Evolutionary conservation across 805 yeast genomes (phyloP).

Genomic region (Cyberlindnera xylosilytica): DNA sequence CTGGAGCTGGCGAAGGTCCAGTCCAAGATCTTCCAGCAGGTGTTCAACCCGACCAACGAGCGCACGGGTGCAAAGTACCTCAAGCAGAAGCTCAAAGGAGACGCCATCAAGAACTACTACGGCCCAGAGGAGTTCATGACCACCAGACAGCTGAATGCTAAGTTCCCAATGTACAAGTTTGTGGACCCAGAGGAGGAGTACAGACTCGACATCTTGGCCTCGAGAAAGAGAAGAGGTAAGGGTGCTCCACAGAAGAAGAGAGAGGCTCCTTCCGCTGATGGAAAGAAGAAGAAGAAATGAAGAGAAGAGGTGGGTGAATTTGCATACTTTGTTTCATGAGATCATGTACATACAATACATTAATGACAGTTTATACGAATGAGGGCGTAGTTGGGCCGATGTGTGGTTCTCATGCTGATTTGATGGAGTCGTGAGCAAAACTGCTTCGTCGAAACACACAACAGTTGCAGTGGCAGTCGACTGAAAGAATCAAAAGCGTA

Average conservation of each 20-base stretch:
- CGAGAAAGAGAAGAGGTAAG: constrained; percentile 79
- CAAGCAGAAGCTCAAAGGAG: constrained; percentile 68
- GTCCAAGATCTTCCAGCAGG: constrained; percentile 62
- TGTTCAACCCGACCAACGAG: constrained; percentile 58
- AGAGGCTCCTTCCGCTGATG: constrained; percentile 36
- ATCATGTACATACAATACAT: constrained; percentile 2
- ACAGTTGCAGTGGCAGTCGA: no score
- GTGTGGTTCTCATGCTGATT: no score
- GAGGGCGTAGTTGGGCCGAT: no score
- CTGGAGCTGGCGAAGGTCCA: constrained; percentile 55
- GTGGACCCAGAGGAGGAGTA: constrained; percentile 68
- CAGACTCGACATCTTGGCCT: constrained; percentile 42
- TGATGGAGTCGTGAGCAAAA: no score
- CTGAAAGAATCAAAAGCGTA: no score
- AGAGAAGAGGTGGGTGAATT: not conserved
- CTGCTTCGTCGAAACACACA: no score
- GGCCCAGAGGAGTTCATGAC: constrained; percentile 71
- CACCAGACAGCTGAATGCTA: constrained; percentile 53
- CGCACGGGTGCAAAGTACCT: constrained; percentile 76
- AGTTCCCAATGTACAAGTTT: constrained; percentile 48
- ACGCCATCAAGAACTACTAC: constrained; percentile 64
- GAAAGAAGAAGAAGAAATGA: constrained; percentile 38
- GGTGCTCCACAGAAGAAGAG: constrained; percentile 81
- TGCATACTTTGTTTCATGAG: constrained; percentile 1
- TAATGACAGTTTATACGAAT: not conserved